Evolutionary conservation across 2,329 filamentous ascomycete species (phyloP).

Genomic region (Fusarium marasasianum): DNA sequence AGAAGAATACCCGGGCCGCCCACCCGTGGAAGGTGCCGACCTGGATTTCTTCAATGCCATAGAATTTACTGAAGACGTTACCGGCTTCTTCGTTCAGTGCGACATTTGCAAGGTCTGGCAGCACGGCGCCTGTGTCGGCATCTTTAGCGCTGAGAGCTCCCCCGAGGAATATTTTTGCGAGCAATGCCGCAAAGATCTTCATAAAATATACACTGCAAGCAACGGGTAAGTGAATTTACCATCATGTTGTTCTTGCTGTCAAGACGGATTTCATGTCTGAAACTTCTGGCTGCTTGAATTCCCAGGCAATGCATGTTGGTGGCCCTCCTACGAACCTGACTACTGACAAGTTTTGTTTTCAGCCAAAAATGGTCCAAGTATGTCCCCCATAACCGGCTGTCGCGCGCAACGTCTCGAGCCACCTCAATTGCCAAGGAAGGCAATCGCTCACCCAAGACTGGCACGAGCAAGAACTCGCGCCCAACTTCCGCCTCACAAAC

Average conservation of each 20-base stretch:
- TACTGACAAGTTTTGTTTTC: slow-evolving; percentile 49
- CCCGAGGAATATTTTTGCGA: slow-evolving; percentile 99
- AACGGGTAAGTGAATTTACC: slow-evolving; percentile 76
- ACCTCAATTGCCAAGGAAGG: slow-evolving; percentile 62
- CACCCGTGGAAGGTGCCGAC: slow-evolving; percentile 69
- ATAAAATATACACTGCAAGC: slow-evolving; percentile 80
- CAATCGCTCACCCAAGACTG: slow-evolving; percentile 71
- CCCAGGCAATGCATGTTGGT: not conserved
- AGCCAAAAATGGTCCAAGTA: slow-evolving; percentile 75
- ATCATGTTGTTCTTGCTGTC: not conserved
- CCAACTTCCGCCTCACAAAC: slow-evolving; percentile 60
- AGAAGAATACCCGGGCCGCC: slow-evolving; percentile 91
- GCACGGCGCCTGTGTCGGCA: slow-evolving; percentile 96
- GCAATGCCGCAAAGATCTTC: slow-evolving; percentile 89
- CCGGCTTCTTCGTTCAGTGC: slow-evolving; percentile 97
- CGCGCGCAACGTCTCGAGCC: slow-evolving; percentile 68
- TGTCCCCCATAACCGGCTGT: slow-evolving; percentile 66
- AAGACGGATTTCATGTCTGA: not conserved
- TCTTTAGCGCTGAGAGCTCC: slow-evolving; percentile 91
- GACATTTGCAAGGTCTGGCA: slow-evolving; percentile 99
- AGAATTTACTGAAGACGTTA: slow-evolving; percentile 82
- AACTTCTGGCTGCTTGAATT: not conserved
- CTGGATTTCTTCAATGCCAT: slow-evolving; percentile 66
- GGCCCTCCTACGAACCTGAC: not conserved
- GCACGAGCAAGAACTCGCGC: slow-evolving; percentile 65